Evolutionary conservation across 2,329 filamentous ascomycete genomes (phyloP), one percentile per base, ranked within the genome.

Genomic region (Paecilomyces formosus): DNA sequence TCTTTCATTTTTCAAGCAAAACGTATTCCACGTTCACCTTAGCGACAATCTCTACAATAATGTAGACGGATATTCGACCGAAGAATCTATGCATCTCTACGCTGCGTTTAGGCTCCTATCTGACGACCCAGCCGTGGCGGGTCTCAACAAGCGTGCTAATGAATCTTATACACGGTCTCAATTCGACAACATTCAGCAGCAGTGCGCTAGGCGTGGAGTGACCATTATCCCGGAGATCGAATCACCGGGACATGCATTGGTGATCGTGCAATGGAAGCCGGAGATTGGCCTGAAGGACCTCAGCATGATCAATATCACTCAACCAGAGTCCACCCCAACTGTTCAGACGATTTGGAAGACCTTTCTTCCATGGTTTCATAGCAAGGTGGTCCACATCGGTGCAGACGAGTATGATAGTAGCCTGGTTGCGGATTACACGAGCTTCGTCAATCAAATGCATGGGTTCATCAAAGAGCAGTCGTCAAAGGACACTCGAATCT

Each of bases 1-100:
- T 64, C 76, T 83, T 63, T 83, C 81, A 54, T 84, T 81, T 66
- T 84, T 81, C 72, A 84, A 84, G 64, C 81, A 84, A 60, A 84
- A 84, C 62, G 76, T 74, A 0, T 79, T 84, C 57, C 82, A 84
- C 53, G 57, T 84, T 3, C 82, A 84, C 63, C 71, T 84, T 2
- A 81, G 78, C 60, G 82, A 84, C 63, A 83, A 83, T 61, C 69
- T 82, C 3, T 78, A 78, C 65, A 74, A 79, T 56, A 81, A 80
- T 57, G 70, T 74, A 3, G 65, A 75, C 13, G 67, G 74, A 5
- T 82, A 83, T 60, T 74, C 74, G 1, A 66, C 68, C 15, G 75
- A 81, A 55, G 72, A 71, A 3, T 77, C 74, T 4, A 65, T 80
- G 51, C 68, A 76, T 13, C 69, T 82, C 2, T 83, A 83, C 59